These are phyloP conservation scores for Stereum hirsutum DNA, from an alignment of 1,284 basidiomycete genomes.

Conservation along the genomic window DNA sequence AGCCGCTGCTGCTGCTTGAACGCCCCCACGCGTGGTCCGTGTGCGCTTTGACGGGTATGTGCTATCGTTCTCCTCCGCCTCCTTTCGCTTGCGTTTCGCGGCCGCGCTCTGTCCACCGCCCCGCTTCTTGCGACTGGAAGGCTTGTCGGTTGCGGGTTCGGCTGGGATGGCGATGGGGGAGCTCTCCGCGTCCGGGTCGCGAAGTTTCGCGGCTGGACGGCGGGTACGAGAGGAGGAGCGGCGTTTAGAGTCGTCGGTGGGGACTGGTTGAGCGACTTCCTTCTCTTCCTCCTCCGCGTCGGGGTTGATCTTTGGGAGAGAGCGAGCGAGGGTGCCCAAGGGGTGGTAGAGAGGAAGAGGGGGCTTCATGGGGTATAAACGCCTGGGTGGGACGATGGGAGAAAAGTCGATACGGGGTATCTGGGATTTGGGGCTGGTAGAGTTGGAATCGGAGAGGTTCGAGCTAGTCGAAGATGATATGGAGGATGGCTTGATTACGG, in stretches of 20 bases:
- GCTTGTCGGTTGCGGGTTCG: constrained; percentile 8
- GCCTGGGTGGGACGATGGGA: no score
- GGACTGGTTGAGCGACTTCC: constrained; percentile 21
- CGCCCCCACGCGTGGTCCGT: constrained; percentile 40
- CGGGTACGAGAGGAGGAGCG: constrained; percentile 39
- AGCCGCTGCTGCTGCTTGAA: constrained; percentile 25
- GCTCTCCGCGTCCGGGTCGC: constrained; percentile 31
- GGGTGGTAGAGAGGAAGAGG: constrained; percentile 67
- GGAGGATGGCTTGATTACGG: no score
- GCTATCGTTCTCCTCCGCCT: constrained; percentile 52
- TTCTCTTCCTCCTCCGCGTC: constrained; percentile 40
- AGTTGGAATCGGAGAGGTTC: constrained; percentile 1
- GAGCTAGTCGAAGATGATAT: constrained; percentile 3
- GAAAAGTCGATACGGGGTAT: no score
- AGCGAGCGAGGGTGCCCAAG: constrained; percentile 51
- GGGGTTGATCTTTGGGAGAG: constrained; percentile 58
- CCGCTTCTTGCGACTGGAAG: constrained; percentile 25
- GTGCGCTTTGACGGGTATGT: constrained; percentile 65
- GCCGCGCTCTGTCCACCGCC: constrained; percentile 25
- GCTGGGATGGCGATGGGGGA: constrained; percentile 9
- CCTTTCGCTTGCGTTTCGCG: constrained; percentile 47
- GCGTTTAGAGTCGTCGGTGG: constrained; percentile 22
- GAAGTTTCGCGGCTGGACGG: constrained; percentile 41
- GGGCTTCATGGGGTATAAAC: constrained; percentile 26
- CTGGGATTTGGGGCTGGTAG: constrained; percentile 3